phyloP scores from a whole-genome alignment of 1,284 basidiomycete genomes.

The Ustilago trichophora region DNA sequence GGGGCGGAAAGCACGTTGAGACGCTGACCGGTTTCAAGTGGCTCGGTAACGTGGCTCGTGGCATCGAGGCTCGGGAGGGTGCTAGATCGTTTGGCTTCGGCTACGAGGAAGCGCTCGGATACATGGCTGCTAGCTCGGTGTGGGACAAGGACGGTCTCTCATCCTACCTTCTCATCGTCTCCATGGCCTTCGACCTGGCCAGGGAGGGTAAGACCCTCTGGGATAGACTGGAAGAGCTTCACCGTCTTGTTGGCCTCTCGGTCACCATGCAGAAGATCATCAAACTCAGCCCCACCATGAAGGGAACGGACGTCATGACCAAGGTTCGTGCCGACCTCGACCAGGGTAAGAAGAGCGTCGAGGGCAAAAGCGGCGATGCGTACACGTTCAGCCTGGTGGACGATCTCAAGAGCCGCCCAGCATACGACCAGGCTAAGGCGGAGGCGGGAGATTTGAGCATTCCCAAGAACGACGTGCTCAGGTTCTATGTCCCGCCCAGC shows the following conservation, averaged over 20 bases:
- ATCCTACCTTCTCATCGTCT: slow-evolving; percentile 50
- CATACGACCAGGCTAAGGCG: slow-evolving; percentile 40
- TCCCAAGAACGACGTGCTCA: slow-evolving; percentile 57
- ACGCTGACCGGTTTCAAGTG: slow-evolving; percentile 63
- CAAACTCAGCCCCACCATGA: slow-evolving; percentile 48
- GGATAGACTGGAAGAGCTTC: slow-evolving; percentile 57
- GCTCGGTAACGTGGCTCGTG: slow-evolving; percentile 54
- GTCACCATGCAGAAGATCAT: slow-evolving; percentile 59
- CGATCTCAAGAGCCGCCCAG: slow-evolving; percentile 36
- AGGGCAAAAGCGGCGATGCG: slow-evolving; percentile 1
- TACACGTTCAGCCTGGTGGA: slow-evolving; percentile 48
- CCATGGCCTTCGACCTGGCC: slow-evolving; percentile 49
- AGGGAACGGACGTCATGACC: slow-evolving; percentile 51
- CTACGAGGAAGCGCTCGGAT: slow-evolving; percentile 60
- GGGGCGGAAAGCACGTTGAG: slow-evolving; percentile 50
- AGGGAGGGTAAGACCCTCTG: slow-evolving; percentile 49
- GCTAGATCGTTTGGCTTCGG: slow-evolving; percentile 51
- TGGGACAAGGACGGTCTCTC: slow-evolving; percentile 63
- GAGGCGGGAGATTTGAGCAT: slow-evolving; percentile 44
- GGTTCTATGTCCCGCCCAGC: slow-evolving; percentile 51
- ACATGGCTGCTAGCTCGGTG: slow-evolving; percentile 54
- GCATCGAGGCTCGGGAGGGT: slow-evolving; percentile 40
- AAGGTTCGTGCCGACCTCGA: slow-evolving; percentile 46
- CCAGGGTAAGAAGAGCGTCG: slow-evolving; percentile 22
- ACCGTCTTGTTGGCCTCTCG: slow-evolving; percentile 45